Conservation (phyloP, 2,329 filamentous ascomycete genomes). For the Macrophomina pseudophaseolina region DNA sequence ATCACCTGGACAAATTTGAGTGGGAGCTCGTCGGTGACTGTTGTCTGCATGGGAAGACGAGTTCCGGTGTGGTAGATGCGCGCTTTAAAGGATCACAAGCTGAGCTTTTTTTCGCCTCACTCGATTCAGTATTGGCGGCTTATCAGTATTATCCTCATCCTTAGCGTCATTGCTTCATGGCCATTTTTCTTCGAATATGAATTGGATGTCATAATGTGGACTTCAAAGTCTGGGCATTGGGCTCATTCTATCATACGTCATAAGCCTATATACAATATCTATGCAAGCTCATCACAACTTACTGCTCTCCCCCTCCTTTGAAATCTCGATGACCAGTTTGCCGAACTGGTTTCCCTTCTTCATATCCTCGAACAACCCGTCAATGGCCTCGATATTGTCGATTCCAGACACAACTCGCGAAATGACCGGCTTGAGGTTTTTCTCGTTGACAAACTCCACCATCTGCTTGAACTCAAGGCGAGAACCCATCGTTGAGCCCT, state of each 20-base stretch:
- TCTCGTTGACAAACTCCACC: conserved; percentile 77
- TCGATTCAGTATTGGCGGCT: no score
- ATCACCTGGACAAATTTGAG: no score
- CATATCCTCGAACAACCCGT: conserved; percentile 86
- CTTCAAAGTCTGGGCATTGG: not conserved
- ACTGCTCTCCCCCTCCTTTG: conserved; percentile 34
- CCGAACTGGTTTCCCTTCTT: conserved; percentile 86
- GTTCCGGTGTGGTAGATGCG: no score
- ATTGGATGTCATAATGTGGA: no score
- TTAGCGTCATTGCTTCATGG: no score
- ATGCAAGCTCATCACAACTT: conserved; percentile 36
- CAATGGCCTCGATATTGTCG: conserved; percentile 77
- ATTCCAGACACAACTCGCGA: conserved; percentile 75
- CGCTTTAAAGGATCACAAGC: no score
- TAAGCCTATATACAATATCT: not conserved
- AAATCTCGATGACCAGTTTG: conserved; percentile 67
- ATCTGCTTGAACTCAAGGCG: conserved; percentile 89
- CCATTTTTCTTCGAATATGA: no score
- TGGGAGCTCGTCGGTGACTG: no score
- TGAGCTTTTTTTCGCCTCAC: no score
- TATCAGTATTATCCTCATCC: no score
- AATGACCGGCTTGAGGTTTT: conserved; percentile 77
- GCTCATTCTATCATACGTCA: conserved; percentile 21
- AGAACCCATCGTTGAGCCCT: conserved; percentile 89
- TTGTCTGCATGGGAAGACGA: no score